Percentiles rank a stretch among this genome's conserved stretches.
Conservation (phyloP, 192 early-diverging fungal species). For the Podila verticillata region DNA sequence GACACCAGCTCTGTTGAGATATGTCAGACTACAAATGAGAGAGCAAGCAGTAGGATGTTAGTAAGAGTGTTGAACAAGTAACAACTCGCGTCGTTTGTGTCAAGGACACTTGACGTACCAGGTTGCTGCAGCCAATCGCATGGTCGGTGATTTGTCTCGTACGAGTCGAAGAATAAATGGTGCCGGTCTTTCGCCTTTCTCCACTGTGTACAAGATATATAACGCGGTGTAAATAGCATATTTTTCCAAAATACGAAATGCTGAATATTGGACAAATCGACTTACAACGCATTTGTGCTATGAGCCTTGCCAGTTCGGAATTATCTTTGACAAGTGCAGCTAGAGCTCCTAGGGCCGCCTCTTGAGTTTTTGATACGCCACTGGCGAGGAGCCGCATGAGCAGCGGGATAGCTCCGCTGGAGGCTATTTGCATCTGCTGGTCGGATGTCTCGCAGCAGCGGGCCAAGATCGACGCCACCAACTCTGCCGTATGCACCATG, state of each 20-base stretch:
- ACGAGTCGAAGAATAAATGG: slow-evolving; percentile 71
- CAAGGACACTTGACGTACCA: slow-evolving; percentile 55
- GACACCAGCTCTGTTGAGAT: slow-evolving; percentile 70
- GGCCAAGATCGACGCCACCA: slow-evolving; percentile 71
- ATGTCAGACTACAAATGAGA: slow-evolving; percentile 59
- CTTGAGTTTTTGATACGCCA: slow-evolving; percentile 72
- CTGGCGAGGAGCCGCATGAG: slow-evolving; percentile 66
- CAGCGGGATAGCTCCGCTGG: slow-evolving; percentile 63
- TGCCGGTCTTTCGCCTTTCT: slow-evolving; percentile 53
- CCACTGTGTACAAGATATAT: slow-evolving; percentile 32
- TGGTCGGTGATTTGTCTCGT: slow-evolving; percentile 69
- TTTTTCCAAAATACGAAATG: slow-evolving; percentile 2
- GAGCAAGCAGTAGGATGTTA: not conserved
- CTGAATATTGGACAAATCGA: not conserved
- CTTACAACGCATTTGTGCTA: slow-evolving; percentile 63
- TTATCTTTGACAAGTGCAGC: slow-evolving; percentile 72
- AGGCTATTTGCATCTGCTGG: slow-evolving; percentile 69
- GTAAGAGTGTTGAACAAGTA: not conserved
- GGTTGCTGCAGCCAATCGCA: slow-evolving; percentile 74
- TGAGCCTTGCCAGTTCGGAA: slow-evolving; percentile 56
- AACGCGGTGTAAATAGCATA: not conserved
- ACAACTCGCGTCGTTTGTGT: not conserved
- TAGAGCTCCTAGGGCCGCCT: slow-evolving; percentile 82
- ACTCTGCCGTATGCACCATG: slow-evolving; percentile 65
- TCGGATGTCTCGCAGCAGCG: slow-evolving; percentile 66